These are phyloP conservation scores for Sporothrix brunneoviolacea DNA, from an alignment of 2,329 filamentous ascomycete genomes.

Conservation along the genomic window DNA sequence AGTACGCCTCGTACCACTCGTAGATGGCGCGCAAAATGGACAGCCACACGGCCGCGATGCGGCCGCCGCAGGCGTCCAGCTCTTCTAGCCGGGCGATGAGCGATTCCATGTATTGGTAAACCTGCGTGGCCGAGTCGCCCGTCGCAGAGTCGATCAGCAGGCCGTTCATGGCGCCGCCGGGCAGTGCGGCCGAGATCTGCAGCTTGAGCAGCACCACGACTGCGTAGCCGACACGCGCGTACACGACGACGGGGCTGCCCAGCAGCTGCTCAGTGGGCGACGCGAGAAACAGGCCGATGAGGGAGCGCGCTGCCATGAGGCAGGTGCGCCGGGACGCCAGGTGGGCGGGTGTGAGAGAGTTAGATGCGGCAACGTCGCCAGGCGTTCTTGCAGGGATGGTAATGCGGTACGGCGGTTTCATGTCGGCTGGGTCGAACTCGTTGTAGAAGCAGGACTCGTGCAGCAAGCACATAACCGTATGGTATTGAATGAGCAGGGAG, in stretches of 20 bases:
- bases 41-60: constrained; percentile 10
- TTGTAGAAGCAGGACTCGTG: constrained; percentile 14
- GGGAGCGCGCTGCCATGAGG: constrained; percentile 8
- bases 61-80: neutral
- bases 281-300: constrained; percentile 13
- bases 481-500: constrained; percentile 15
- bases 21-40: constrained; percentile 1
- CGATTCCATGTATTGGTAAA: constrained; percentile 9
- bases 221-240: constrained; percentile 15
- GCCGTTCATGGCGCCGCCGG: constrained; percentile 12
- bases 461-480: constrained; percentile 11
- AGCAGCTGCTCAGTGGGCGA: constrained; percentile 11
- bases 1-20: constrained; percentile 11
- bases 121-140: constrained; percentile 8
- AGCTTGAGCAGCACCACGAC: constrained; percentile 14
- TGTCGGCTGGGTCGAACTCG: constrained; percentile 14
- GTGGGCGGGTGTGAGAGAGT: constrained; percentile 1
- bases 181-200: constrained; percentile 12
- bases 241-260: constrained; percentile 7
- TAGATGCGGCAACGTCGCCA: neutral
- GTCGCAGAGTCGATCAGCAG: constrained; percentile 4
- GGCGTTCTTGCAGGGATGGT: neutral
- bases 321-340: constrained; percentile 7
- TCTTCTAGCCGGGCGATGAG: constrained; percentile 1
- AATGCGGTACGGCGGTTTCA: constrained; percentile 14